Evolutionary conservation across 176 grass and related monocot genomes (phyloP).

Genomic region (Rhynchospora breviuscula): DNA sequence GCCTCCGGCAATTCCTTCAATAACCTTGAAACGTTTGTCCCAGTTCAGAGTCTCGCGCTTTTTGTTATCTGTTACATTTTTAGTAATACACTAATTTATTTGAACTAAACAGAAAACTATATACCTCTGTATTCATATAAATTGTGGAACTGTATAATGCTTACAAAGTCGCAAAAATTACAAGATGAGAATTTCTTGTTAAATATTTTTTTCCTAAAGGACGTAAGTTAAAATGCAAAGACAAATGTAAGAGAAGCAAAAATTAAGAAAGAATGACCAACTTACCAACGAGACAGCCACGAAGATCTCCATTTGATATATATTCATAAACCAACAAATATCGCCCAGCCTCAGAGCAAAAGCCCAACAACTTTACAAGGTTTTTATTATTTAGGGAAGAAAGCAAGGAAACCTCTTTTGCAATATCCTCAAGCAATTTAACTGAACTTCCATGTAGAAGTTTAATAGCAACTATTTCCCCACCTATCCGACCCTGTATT

Average conservation of each 20-base stretch:
- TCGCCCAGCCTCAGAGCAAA: slow-evolving; percentile 6
- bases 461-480: background rate
- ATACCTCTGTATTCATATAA: too few species aligned
- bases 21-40: slow-evolving; percentile 25
- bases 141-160: too few species aligned
- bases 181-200: too few species aligned
- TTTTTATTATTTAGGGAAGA: background rate
- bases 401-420: background rate
- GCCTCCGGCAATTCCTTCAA: slow-evolving; percentile 25
- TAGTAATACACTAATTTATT: too few species aligned
- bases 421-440: background rate
- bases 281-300: background rate
- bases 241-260: background rate
- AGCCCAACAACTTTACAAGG: slow-evolving; percentile 5
- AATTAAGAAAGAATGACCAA: background rate
- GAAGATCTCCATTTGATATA: background rate
- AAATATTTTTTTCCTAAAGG: too few species aligned
- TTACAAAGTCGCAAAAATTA: too few species aligned
- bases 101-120: background rate
- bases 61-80: background rate
- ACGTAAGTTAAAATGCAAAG: too few species aligned
- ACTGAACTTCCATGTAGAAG: background rate
- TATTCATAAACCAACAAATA: slow-evolving; percentile 11
- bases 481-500: background rate
- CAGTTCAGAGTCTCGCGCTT: slow-evolving; percentile 5